A percentile compares a stretch with the other conserved stretches of the same genome.
phyloP scores from a whole-genome alignment of 805 yeast species.

The Hanseniaspora lachancei region DNA sequence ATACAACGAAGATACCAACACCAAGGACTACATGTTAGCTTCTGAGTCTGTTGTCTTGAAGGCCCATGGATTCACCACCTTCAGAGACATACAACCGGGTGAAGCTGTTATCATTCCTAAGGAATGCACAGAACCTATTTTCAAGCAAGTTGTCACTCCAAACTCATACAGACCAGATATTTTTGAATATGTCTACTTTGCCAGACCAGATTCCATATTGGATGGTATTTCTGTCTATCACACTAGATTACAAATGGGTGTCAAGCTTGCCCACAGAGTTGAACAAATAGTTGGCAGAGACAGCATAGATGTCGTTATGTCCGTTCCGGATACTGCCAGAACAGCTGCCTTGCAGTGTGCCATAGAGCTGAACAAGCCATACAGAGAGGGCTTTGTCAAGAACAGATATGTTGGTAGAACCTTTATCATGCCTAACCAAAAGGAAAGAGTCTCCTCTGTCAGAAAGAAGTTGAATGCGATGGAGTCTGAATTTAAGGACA shows the following conservation, averaged over 20 bases:
- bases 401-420: conserved; percentile 96
- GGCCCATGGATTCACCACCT: conserved; percentile 73
- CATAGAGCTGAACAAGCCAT: conserved; percentile 62
- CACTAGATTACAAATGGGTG: conserved; percentile 88
- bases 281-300: conserved; percentile 34
- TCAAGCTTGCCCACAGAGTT: conserved; percentile 67
- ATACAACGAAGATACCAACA: conserved; percentile 43
- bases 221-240: conserved; percentile 96
- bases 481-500: conserved; percentile 78
- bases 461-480: conserved; percentile 92
- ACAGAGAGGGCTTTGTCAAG: conserved; percentile 93
- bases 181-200: conserved; percentile 94
- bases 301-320: conserved; percentile 84
- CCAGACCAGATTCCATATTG: conserved; percentile 89
- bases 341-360: conserved; percentile 90
- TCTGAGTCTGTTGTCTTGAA: conserved; percentile 89
- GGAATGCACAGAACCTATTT: conserved; percentile 56
- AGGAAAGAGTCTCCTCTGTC: conserved; percentile 83
- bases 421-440: conserved; percentile 96
- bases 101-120: conserved; percentile 92
- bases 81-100: conserved; percentile 82
- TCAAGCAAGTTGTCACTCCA: conserved; percentile 71
- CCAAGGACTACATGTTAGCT: conserved; percentile 82
- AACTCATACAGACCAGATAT: conserved; percentile 82
- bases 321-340: conserved; percentile 97